phyloP scores from a whole-genome alignment of 2,329 filamentous ascomycete species.

The Diaporthe aspalathi region DNA sequence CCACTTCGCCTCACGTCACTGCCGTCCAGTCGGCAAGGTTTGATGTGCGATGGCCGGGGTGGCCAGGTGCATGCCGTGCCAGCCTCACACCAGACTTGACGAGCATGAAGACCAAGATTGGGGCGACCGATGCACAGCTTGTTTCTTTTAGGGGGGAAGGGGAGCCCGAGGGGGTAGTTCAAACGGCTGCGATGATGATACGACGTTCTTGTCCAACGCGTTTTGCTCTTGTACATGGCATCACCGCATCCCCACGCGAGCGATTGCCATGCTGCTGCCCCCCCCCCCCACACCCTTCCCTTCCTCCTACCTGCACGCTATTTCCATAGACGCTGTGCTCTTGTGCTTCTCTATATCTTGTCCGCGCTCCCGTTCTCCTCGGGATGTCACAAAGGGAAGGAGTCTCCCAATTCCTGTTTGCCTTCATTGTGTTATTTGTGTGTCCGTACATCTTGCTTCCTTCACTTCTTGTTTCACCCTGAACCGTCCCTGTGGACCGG shows the following conservation, averaged over 20 bases:
- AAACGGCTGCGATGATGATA: conserved; percentile 35
- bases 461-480: conserved; percentile 30
- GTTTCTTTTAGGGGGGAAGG: too few relatives aligned
- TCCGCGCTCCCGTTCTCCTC: conserved; percentile 3
- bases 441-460: background rate
- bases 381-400: background rate
- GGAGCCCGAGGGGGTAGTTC: conserved; percentile 8
- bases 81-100: conserved; percentile 30
- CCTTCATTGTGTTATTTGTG: too few relatives aligned
- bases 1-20: background rate
- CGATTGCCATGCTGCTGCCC: conserved; percentile 34
- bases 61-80: background rate
- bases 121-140: conserved; percentile 15
- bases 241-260: conserved; percentile 35
- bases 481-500: background rate
- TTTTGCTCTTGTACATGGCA: conserved; percentile 35
- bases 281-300: too few relatives aligned
- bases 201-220: conserved; percentile 23
- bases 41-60: background rate
- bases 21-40: background rate
- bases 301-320: conserved; percentile 43
- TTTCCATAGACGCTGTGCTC: background rate
- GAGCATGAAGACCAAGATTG: conserved; percentile 22
- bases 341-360: conserved; percentile 34
- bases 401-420: conserved; percentile 10